These are phyloP conservation scores for Cryomyces antarcticus DNA, from an alignment of 495 filamentous ascomycete species.

Conservation along the genomic window DNA sequence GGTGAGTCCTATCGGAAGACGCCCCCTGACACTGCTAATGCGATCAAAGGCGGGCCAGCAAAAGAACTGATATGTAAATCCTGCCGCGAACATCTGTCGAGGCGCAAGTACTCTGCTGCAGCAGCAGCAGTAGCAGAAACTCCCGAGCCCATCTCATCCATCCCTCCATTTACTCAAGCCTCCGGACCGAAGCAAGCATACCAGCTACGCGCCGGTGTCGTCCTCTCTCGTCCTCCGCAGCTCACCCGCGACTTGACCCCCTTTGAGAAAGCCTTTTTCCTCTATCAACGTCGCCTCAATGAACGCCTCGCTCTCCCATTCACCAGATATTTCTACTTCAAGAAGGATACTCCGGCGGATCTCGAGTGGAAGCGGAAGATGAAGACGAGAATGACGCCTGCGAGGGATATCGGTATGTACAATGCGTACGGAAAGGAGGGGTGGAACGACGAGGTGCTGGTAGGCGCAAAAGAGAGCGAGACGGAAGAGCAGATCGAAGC, in stretches of 20 bases:
- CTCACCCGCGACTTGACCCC: constrained; percentile 65
- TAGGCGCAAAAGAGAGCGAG: constrained; percentile 41
- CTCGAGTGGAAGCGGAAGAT: constrained; percentile 82
- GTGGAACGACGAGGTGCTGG: constrained; percentile 86
- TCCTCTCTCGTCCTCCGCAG: constrained; percentile 74
- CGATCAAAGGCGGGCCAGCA: constrained; percentile 5
- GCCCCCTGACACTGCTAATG: neutral
- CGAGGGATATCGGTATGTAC: constrained; percentile 73
- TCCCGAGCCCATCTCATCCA: constrained; percentile 5
- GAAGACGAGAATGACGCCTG: constrained; percentile 48
- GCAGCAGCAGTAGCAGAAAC: constrained; percentile 18
- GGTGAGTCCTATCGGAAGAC: constrained; percentile 3
- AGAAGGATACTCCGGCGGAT: constrained; percentile 65
- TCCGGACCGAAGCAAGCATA: constrained; percentile 26
- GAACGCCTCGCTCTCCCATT: constrained; percentile 83
- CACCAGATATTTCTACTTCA: constrained; percentile 87
- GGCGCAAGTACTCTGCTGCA: constrained; percentile 26
- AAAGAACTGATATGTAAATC: constrained; percentile 29
- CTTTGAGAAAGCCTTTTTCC: constrained; percentile 82
- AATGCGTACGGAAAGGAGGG: constrained; percentile 53
- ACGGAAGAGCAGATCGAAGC: constrained; percentile 40
- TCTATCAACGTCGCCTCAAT: constrained; percentile 94
- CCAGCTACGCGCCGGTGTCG: constrained; percentile 53
- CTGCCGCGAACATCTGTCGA: constrained; percentile 28
- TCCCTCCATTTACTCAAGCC: constrained; percentile 3